Evolutionary conservation across 495 filamentous ascomycete genomes (phyloP).

Genomic region (Friedmanniomyces simplex): DNA sequence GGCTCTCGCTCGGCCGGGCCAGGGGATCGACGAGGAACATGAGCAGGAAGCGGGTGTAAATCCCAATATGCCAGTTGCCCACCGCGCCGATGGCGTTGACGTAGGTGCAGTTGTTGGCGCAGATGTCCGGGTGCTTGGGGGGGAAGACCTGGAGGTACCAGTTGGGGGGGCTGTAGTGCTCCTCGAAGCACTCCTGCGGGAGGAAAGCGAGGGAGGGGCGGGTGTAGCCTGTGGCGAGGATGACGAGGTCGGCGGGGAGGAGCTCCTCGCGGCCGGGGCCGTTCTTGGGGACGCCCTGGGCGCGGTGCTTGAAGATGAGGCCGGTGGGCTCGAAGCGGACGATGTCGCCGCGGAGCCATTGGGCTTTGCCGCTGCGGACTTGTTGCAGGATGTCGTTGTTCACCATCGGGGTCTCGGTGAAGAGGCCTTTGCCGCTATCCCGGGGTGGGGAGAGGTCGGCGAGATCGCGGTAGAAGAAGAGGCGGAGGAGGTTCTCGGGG

Average conservation of each 20-base stretch:
- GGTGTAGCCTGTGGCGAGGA: conserved; percentile 75
- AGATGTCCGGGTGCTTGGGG: conserved; percentile 51
- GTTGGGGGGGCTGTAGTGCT: conserved; percentile 66
- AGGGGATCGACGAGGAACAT: conserved; percentile 78
- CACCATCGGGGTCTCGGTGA: conserved; percentile 77
- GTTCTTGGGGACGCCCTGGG: conserved; percentile 59
- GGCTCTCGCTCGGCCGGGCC: conserved; percentile 54
- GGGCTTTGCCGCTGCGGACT: conserved; percentile 58
- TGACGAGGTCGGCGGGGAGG: conserved; percentile 62
- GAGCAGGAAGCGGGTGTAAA: conserved; percentile 73
- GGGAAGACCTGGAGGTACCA: conserved; percentile 86
- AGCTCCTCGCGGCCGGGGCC: conserved; percentile 55
- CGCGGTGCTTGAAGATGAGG: conserved; percentile 58
- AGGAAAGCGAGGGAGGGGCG: conserved; percentile 64
- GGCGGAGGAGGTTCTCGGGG: conserved; percentile 60
- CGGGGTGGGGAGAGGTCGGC: conserved; percentile 56
- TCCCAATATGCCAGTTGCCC: conserved; percentile 59
- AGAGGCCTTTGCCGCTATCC: conserved; percentile 50
- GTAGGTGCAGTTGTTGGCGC: conserved; percentile 76
- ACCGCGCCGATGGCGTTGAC: conserved; percentile 71
- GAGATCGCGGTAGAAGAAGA: conserved; percentile 81
- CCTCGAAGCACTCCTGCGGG: conserved; percentile 56
- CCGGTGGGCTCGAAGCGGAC: conserved; percentile 49
- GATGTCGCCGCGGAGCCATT: conserved; percentile 76
- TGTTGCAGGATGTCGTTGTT: conserved; percentile 71